A percentile compares a stretch with the other conserved stretches of the same genome.
phyloP scores from a whole-genome alignment of 305 asterid genomes.

The Solanum aculeatissimum region DNA sequence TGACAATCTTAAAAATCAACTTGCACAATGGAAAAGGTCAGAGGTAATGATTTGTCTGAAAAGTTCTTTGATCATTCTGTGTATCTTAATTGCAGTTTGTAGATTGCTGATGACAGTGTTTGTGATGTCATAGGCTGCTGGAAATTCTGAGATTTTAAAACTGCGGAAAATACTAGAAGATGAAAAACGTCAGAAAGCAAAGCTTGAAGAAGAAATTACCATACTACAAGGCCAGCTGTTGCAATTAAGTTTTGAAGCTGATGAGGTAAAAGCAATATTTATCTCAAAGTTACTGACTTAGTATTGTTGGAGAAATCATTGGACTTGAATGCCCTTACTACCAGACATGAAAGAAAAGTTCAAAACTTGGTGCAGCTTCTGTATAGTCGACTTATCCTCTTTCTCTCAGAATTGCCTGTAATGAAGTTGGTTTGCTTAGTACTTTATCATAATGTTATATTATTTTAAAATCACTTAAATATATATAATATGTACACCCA shows the following conservation, averaged over 20 bases:
- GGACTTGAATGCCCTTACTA: background rate
- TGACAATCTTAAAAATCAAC: constrained; percentile 35
- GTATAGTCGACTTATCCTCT: background rate
- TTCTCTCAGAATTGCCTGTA: background rate
- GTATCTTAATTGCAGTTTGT: constrained; percentile 1
- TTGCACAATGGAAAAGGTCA: constrained; percentile 38
- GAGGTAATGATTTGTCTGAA: constrained; percentile 36
- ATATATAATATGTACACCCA: background rate
- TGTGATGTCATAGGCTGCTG: constrained; percentile 31
- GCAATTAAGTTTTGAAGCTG: constrained; percentile 73
- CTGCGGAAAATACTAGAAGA: constrained; percentile 63
- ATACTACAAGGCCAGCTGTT: constrained; percentile 49
- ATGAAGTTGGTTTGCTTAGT: background rate
- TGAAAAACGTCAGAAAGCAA: constrained; percentile 42
- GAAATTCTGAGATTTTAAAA: constrained; percentile 47
- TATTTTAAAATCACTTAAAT: background rate
- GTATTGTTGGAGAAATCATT: background rate
- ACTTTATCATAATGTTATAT: background rate
- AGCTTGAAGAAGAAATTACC: constrained; percentile 65
- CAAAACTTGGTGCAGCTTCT: background rate
- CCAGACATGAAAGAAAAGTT: background rate
- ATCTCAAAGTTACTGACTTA: background rate
- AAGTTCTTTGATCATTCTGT: background rate
- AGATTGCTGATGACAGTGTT: background rate
- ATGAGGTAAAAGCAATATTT: constrained; percentile 33